Conservation (phyloP, 129 eudicot genomes). For the Flaveria robusta region DNA sequence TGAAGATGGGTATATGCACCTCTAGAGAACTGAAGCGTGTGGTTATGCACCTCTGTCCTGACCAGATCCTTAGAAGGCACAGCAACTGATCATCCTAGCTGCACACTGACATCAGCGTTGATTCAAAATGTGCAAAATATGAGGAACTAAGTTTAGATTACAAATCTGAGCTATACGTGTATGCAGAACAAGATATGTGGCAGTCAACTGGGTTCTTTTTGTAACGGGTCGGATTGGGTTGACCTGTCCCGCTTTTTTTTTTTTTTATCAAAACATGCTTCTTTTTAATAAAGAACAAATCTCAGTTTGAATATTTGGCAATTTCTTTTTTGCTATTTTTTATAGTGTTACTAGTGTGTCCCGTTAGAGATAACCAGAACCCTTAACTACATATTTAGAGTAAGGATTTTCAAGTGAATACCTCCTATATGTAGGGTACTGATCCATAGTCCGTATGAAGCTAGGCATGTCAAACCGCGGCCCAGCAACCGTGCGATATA, state of each 20-base stretch:
- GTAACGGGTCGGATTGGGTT: neutral
- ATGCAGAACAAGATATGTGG: neutral
- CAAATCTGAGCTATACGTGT: neutral
- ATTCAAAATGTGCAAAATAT: conserved; percentile 13
- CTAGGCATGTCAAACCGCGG: conserved; percentile 71
- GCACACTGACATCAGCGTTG: conserved; percentile 22
- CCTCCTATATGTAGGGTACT: conserved; percentile 31
- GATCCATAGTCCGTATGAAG: conserved; percentile 70
- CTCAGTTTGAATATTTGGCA: neutral
- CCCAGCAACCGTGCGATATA: conserved; percentile 80
- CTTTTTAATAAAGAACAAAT: neutral
- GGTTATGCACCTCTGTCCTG: neutral
- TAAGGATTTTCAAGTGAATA: neutral
- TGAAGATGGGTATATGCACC: neutral
- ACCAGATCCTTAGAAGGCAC: neutral
- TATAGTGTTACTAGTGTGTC: no score
- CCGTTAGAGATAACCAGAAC: neutral
- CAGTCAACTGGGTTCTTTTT: neutral
- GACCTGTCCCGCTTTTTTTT: neutral
- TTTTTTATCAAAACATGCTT: no score
- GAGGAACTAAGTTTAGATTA: neutral
- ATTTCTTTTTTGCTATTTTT: neutral
- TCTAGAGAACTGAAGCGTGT: conserved; percentile 8
- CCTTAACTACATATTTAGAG: neutral
- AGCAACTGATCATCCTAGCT: conserved; percentile 28